Conservation (phyloP, 176 grass and related monocot species). For the Guadua angustifolia region DNA sequence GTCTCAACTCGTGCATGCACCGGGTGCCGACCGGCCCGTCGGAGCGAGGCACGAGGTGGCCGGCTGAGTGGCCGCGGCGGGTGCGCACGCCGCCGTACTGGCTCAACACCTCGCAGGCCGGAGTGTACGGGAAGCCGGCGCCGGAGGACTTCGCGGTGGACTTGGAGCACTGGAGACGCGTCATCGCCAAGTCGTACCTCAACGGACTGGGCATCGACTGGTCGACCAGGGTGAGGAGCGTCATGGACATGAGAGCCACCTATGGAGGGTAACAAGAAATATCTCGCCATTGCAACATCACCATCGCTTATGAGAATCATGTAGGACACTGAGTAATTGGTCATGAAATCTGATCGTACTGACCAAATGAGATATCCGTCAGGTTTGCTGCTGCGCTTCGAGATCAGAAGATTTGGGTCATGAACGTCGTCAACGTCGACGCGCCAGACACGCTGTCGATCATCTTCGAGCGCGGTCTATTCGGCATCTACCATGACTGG, state of each 20-base stretch:
- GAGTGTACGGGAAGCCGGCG: constrained; percentile 76
- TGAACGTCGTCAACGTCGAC: constrained; percentile 92
- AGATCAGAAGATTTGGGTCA: constrained; percentile 84
- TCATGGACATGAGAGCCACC: constrained; percentile 96
- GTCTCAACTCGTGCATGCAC: constrained; percentile 88
- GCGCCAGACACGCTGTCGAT: constrained; percentile 83
- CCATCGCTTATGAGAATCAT: neutral
- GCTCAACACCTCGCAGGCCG: constrained; percentile 62
- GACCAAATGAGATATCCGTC: neutral
- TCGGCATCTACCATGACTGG: constrained; percentile 99
- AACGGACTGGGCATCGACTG: constrained; percentile 80
- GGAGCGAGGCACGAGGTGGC: constrained; percentile 68
- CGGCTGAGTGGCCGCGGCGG: constrained; percentile 67
- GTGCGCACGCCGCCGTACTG: constrained; percentile 66
- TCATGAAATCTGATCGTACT: neutral
- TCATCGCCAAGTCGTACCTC: constrained; percentile 77
- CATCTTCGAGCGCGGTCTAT: constrained; percentile 89
- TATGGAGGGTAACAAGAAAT: constrained; percentile 76
- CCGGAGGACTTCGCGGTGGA: constrained; percentile 74
- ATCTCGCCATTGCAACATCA: no score
- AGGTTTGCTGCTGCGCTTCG: constrained; percentile 80
- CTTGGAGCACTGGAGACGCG: constrained; percentile 68
- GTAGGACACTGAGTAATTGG: neutral
- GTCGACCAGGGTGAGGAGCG: constrained; percentile 87
- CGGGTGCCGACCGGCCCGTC: constrained; percentile 50